Evolutionary conservation across 164 flowering plant genomes (phyloP).

Genomic region (Hamamelis virginiana): DNA sequence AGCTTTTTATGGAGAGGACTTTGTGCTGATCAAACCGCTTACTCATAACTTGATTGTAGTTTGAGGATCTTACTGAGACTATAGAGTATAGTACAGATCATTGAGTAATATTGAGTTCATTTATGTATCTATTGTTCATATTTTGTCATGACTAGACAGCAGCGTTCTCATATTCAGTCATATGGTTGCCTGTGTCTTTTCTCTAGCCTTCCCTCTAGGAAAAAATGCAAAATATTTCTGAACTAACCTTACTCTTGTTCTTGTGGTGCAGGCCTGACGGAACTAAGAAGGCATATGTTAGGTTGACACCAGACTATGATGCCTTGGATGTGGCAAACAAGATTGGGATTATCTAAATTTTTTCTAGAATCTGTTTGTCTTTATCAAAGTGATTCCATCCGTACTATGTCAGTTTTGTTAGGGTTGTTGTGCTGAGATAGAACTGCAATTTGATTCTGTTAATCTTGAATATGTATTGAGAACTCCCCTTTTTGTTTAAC

Average conservation of each 20-base stretch:
- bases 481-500: background rate
- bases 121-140: too few species aligned
- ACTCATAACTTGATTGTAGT: too few species aligned
- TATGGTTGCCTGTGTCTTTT: too few species aligned
- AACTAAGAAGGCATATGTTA: slow-evolving; percentile 50
- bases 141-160: too few species aligned
- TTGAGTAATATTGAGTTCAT: too few species aligned
- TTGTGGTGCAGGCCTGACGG: slow-evolving; percentile 44
- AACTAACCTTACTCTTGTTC: background rate
- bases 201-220: too few species aligned
- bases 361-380: background rate
- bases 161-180: too few species aligned
- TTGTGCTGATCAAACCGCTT: too few species aligned
- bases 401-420: slow-evolving; percentile 20
- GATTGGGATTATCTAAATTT: slow-evolving; percentile 44
- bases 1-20: too few species aligned
- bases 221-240: background rate
- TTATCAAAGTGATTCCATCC: background rate
- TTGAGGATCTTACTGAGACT: too few species aligned
- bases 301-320: slow-evolving; percentile 51
- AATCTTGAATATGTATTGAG: background rate
- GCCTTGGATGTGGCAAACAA: slow-evolving; percentile 58
- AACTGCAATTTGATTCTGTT: slow-evolving; percentile 5
- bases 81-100: too few species aligned
- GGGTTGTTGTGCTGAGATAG: background rate